phyloP scores from a whole-genome alignment of 805 yeast species.

The Candida lessepsii region DNA sequence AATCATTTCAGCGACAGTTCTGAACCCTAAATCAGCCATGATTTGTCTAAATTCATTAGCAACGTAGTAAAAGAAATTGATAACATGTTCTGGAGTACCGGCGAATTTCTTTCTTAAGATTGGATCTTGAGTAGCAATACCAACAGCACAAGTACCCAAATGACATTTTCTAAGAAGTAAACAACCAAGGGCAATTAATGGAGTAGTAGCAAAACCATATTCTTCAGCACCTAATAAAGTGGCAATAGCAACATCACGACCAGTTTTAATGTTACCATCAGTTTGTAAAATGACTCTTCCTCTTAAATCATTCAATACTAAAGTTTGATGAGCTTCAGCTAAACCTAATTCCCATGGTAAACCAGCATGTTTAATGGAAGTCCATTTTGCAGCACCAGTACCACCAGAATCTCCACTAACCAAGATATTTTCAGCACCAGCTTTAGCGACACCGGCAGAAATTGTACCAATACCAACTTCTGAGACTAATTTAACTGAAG shows the following conservation, averaged over 20 bases:
- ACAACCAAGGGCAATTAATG: constrained; percentile 96
- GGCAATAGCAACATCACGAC: constrained; percentile 95
- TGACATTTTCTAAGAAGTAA: constrained; percentile 90
- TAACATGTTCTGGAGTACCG: constrained; percentile 98
- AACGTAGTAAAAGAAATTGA: constrained; percentile 93
- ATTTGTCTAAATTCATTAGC: constrained; percentile 87
- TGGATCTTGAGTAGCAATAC: constrained; percentile 98
- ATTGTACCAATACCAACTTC: constrained; percentile 99
- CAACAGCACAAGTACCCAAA: constrained; percentile 93
- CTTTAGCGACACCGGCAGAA: constrained; percentile 99
- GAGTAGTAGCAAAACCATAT: constrained; percentile 97
- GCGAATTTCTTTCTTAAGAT: constrained; percentile 84
- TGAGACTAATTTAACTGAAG: constrained; percentile 92
- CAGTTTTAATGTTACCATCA: constrained; percentile 98
- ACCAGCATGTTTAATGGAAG: constrained; percentile 96
- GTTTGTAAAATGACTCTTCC: constrained; percentile 95
- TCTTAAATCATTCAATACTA: constrained; percentile 92
- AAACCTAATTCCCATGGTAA: constrained; percentile 98
- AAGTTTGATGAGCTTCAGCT: constrained; percentile 97
- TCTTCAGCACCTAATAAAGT: constrained; percentile 97
- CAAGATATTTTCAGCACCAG: constrained; percentile 94
- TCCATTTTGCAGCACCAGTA: constrained; percentile 98
- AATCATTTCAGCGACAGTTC: constrained; percentile 96
- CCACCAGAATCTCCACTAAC: constrained; percentile 99
- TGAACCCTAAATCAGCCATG: constrained; percentile 94